Conservation (phyloP, 352 stramenopile genomes). For the Hyaloperonospora brassicae region DNA sequence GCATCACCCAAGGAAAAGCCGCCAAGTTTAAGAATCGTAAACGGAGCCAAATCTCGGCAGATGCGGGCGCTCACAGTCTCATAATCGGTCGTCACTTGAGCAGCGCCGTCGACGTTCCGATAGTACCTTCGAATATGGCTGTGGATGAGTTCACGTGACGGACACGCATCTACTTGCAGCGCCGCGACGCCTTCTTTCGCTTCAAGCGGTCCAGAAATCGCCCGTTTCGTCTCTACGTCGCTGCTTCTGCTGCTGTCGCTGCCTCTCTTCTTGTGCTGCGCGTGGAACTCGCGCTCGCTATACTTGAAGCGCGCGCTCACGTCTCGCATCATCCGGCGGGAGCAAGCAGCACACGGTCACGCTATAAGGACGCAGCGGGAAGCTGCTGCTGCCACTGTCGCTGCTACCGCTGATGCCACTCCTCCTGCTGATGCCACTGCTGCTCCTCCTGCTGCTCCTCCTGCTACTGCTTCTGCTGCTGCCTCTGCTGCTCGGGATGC, state of each 20-base stretch:
- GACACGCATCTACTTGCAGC: conserved; percentile 21
- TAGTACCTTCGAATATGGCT: conserved; percentile 50
- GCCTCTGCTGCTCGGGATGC: too few relatives aligned
- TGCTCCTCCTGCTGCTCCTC: too few relatives aligned
- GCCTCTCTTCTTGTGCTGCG: conserved; percentile 13
- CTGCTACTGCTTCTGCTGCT: too few relatives aligned
- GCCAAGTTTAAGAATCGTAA: conserved; percentile 65
- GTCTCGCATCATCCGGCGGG: conserved; percentile 42
- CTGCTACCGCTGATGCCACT: too few relatives aligned
- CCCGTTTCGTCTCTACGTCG: conserved; percentile 27
- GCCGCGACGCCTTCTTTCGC: conserved; percentile 6
- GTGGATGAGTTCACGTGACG: conserved; percentile 58
- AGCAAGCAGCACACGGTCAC: not conserved
- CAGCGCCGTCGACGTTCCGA: conserved; percentile 29
- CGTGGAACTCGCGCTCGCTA: conserved; percentile 35
- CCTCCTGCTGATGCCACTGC: too few relatives aligned
- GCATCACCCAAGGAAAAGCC: conserved; percentile 70
- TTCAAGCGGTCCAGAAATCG: conserved; percentile 1
- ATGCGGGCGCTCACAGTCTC: conserved; percentile 40
- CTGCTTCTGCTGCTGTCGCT: conserved; percentile 7
- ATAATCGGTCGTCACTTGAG: conserved; percentile 21
- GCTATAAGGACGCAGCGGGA: too few relatives aligned
- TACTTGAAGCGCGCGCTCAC: conserved; percentile 71
- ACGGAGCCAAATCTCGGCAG: conserved; percentile 45
- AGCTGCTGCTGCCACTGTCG: too few relatives aligned